Percentiles rank a stretch among this genome's conserved stretches.
phyloP scores from a whole-genome alignment of 495 filamentous ascomycete genomes.

The Talaromyces proteolyticus region DNA sequence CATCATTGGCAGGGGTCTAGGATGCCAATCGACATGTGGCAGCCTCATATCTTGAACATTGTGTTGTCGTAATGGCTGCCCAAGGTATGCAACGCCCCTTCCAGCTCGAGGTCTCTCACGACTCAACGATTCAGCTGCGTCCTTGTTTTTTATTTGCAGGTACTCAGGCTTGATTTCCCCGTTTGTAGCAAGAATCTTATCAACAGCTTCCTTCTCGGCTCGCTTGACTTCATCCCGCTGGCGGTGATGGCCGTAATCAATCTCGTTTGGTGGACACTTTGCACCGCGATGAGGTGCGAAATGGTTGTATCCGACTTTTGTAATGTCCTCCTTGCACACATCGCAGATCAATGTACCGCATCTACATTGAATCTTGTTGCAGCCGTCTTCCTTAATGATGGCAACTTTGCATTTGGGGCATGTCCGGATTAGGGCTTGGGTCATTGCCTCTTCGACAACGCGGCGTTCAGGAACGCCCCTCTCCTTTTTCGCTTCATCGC shows the following conservation, averaged over 20 bases:
- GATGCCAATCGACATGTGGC: no score
- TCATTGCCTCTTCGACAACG: conserved; percentile 77
- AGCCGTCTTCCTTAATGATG: conserved; percentile 67
- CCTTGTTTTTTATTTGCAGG: no score
- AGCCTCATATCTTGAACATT: no score
- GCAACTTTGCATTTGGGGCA: conserved; percentile 56
- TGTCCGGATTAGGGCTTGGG: conserved; percentile 63
- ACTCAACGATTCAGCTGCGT: no score
- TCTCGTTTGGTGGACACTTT: conserved; percentile 65
- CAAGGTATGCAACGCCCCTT: no score
- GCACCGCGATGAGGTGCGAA: conserved; percentile 16
- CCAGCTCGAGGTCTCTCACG: no score
- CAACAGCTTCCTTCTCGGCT: conserved; percentile 57
- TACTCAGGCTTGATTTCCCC: conserved; percentile 3
- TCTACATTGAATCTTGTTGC: conserved; percentile 77
- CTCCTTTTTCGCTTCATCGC: conserved; percentile 61
- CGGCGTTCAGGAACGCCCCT: conserved; percentile 55
- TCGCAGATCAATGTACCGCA: conserved; percentile 62
- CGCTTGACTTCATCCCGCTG: conserved; percentile 60
- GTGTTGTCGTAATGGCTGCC: no score
- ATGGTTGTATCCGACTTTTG: conserved; percentile 16
- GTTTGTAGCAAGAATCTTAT: conserved; percentile 14
- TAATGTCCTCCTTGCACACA: conserved; percentile 54
- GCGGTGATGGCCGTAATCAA: conserved; percentile 39
- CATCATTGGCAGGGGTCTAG: no score